phyloP scores from a whole-genome alignment of 2,329 filamentous ascomycete genomes.

The Xylogone sp. region DNA sequence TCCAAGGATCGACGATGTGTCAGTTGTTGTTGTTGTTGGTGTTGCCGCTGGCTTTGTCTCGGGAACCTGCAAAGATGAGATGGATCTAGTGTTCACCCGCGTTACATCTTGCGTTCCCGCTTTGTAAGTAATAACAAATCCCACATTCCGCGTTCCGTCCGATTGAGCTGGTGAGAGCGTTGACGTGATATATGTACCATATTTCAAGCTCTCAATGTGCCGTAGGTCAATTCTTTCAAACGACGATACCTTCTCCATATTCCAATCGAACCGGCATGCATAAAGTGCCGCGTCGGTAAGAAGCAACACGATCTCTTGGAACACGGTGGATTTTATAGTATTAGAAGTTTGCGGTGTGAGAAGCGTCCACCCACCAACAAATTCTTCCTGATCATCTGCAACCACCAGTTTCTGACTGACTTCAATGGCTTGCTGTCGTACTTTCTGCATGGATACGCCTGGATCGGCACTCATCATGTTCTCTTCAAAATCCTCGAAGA shows the following conservation, averaged over 20 bases:
- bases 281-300: slow-evolving; percentile 84
- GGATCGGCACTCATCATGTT: slow-evolving; percentile 93
- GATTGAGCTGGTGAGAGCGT: slow-evolving; percentile 74
- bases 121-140: slow-evolving; percentile 75
- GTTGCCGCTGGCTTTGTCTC: slow-evolving; percentile 13
- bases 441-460: slow-evolving; percentile 77
- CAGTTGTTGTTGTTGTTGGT: slow-evolving; percentile 11
- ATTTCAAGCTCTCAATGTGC: slow-evolving; percentile 68
- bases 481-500: slow-evolving; percentile 92
- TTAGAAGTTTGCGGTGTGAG: slow-evolving; percentile 71
- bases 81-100: slow-evolving; percentile 79
- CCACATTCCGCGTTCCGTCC: slow-evolving; percentile 77
- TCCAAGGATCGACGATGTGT: not conserved
- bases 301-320: slow-evolving; percentile 85
- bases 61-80: slow-evolving; percentile 52
- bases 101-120: slow-evolving; percentile 68
- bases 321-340: slow-evolving; percentile 63
- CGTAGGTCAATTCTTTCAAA: slow-evolving; percentile 82
- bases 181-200: slow-evolving; percentile 87
- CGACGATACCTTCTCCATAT: slow-evolving; percentile 86
- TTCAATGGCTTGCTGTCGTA: slow-evolving; percentile 87
- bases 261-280: slow-evolving; percentile 90
- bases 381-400: slow-evolving; percentile 76
- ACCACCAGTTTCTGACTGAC: slow-evolving; percentile 84
- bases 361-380: slow-evolving; percentile 86